phyloP scores from a whole-genome alignment of 2,329 filamentous ascomycete species.

The Aquanectria penicillioides region DNA sequence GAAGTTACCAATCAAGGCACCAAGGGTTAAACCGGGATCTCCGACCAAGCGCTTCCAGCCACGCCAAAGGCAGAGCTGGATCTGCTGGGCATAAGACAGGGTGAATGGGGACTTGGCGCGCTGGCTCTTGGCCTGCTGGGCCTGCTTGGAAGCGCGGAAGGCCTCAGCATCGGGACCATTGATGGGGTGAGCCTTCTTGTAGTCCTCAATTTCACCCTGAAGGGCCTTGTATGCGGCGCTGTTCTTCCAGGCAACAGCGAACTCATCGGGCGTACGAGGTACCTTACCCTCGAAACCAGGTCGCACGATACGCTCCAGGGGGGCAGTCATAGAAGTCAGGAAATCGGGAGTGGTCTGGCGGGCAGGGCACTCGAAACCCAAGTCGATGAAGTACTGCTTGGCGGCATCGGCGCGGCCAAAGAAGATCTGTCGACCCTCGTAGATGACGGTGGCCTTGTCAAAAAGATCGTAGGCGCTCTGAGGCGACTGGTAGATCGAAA shows the following conservation, averaged over 20 bases:
- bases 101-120: constrained; percentile 83
- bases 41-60: constrained; percentile 81
- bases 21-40: constrained; percentile 79
- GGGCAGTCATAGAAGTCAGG: constrained; percentile 74
- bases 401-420: constrained; percentile 70
- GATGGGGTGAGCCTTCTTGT: constrained; percentile 63
- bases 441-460: constrained; percentile 67
- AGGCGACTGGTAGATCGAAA: constrained; percentile 79
- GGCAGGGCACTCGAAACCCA: constrained; percentile 74
- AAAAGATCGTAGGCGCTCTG: constrained; percentile 72
- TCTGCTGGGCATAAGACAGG: constrained; percentile 78
- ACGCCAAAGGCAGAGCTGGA: constrained; percentile 82
- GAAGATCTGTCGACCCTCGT: constrained; percentile 71
- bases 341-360: constrained; percentile 78
- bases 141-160: constrained; percentile 64
- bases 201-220: constrained; percentile 64
- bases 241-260: constrained; percentile 67
- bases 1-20: constrained; percentile 76
- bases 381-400: constrained; percentile 71
- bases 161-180: constrained; percentile 65
- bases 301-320: constrained; percentile 65
- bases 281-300: constrained; percentile 65
- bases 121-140: constrained; percentile 66
- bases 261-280: constrained; percentile 70
- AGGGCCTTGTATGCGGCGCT: constrained; percentile 62